Evolutionary conservation across 352 stramenopile species (phyloP), one percentile per base, ranked within the genome.

Genomic region (Globisporangium megalacanthum): DNA sequence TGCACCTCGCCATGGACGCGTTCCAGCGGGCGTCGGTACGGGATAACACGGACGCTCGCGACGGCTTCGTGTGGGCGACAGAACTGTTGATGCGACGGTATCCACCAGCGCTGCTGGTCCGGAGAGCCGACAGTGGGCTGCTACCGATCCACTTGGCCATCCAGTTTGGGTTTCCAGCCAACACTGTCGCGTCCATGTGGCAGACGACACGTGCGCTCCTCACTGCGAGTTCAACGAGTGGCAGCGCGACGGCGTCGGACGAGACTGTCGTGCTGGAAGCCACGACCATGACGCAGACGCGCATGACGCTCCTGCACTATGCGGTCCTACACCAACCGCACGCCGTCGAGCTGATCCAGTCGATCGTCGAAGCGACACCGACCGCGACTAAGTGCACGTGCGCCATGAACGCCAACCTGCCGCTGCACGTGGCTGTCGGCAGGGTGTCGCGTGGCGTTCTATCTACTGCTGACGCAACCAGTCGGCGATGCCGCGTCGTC

Each of bases 281-380:
- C 36, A 70, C 61, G 14, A 80, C 67, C 20, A 70, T 86, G 31
- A 9, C 33, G 14, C 61, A 48, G 2, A 84, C 69, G 8, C 54
- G 59, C 15, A 83, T 68, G 20, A 86, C 80, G 7, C 60, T 88
- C 14, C 54, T 91, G 31, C 81, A 89, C 19, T 91, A 86, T 33
- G 65, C 60, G 11, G 52, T 89, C 7, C 51, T 88, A 0, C 74
- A 88, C 54, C 67, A 79, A 6, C 57, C 68, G 6, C 31, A 52
- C 15, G 48, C 58, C n/a, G 60, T 61, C 0, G 39, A 33, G n/a
- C 54, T 85, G 20, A 42, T 86, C 0, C 57, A 67, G 13, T 39
- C 66, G 20, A 19, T 91, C 9, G 22, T 88, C 2, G 50, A 58
- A 0, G 42, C 42, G 6, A 69, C 77, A 57, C 71, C 77, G 4